phyloP scores from a whole-genome alignment of 163 green algal genomes.

The Chlamydomonas reinhardtii region DNA sequence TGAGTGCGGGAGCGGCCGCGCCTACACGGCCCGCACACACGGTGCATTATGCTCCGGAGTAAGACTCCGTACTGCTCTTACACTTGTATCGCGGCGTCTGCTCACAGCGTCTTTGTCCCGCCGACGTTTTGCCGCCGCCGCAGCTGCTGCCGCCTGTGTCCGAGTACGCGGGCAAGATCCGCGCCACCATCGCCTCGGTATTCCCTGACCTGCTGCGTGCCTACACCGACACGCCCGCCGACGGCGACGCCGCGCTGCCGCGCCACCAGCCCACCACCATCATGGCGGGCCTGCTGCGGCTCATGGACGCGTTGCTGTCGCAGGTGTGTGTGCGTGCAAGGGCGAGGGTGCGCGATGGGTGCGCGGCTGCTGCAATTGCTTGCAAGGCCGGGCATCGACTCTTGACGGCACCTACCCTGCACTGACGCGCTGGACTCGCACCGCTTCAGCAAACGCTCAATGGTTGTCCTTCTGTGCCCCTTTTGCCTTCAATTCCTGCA shows the following conservation, averaged over 20 bases:
- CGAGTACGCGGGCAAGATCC: constrained; percentile 31
- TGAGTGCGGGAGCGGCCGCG: background rate
- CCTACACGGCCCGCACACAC: no score
- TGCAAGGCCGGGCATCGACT: no score
- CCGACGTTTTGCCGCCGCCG: no score
- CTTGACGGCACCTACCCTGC: no score
- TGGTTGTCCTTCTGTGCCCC: background rate
- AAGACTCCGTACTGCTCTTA: no score
- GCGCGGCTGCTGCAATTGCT: no score
- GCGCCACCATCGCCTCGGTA: constrained; percentile 29
- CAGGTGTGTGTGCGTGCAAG: background rate
- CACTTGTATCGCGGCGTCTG: no score
- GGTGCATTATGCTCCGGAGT: no score
- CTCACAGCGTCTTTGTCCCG: no score
- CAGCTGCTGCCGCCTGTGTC: constrained; percentile 5
- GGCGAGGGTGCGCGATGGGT: no score
- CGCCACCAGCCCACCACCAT: constrained; percentile 55
- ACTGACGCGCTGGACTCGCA: no score
- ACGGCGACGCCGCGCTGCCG: constrained; percentile 7
- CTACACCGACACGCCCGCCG: constrained; percentile 23
- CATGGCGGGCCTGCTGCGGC: constrained; percentile 65
- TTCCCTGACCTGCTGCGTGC: constrained; percentile 58
- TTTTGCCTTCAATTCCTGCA: background rate
- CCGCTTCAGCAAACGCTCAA: background rate
- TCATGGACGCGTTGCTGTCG: constrained; percentile 61